These are phyloP conservation scores for Tricholoma sp. DNA, from an alignment of 768 basidiomycete species.

Conservation along the genomic window DNA sequence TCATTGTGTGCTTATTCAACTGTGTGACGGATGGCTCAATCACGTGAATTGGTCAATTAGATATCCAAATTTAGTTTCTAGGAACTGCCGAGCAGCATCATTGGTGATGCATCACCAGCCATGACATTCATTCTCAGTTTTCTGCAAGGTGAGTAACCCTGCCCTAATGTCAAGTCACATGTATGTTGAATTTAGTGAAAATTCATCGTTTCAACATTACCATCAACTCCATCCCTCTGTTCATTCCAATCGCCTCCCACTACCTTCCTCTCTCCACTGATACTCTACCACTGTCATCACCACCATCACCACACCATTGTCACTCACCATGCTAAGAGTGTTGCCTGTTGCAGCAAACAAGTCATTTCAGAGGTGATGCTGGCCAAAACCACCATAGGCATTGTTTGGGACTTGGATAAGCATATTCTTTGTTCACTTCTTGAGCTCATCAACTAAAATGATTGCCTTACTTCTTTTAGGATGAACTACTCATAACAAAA, in stretches of 20 bases:
- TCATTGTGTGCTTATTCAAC: background rate
- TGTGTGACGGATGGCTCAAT: background rate
- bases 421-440: too few species aligned
- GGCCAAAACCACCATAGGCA: background rate
- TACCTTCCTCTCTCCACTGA: background rate
- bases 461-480: background rate
- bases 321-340: too few species aligned
- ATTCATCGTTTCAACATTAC: background rate
- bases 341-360: too few species aligned
- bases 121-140: too few species aligned
- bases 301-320: too few species aligned
- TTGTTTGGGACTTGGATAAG: background rate
- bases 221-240: background rate
- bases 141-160: too few species aligned
- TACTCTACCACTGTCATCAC: background rate
- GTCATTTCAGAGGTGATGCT: too few species aligned
- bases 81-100: background rate
- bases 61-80: too few species aligned
- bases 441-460: background rate
- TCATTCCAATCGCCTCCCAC: background rate
- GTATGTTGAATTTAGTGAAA: background rate
- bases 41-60: background rate
- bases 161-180: too few species aligned
- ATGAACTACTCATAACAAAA: background rate
- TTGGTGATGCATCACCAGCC: too few species aligned